These are phyloP conservation scores for Pythium dissimile DNA, from an alignment of 352 stramenopile genomes.

Conservation along the genomic window DNA sequence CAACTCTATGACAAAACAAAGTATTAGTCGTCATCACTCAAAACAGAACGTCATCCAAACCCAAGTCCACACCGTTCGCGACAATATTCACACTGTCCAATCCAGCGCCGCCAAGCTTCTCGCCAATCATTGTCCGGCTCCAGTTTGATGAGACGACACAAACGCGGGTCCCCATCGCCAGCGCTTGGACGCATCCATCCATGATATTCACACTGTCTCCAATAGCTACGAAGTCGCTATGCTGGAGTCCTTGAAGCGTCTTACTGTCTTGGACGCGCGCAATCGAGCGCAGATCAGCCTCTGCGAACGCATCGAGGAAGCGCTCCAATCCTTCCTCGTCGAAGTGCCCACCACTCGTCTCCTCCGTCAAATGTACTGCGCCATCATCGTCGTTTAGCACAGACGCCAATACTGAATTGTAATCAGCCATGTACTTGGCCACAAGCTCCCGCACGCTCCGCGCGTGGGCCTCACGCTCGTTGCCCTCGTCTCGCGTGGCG, in stretches of 20 bases:
- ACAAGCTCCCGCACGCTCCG: constrained; percentile 30
- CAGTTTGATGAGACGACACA: constrained; percentile 69
- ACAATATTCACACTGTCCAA: constrained; percentile 25
- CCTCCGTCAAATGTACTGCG: neutral
- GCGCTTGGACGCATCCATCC: constrained; percentile 27
- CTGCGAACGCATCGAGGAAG: constrained; percentile 45
- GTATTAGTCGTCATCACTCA: neutral
- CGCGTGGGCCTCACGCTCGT: constrained; percentile 10
- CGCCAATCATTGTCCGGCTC: constrained; percentile 43
- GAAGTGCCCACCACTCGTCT: constrained; percentile 16
- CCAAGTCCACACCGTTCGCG: constrained; percentile 44
- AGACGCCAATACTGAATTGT: neutral
- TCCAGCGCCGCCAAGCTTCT: constrained; percentile 16
- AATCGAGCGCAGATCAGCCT: constrained; percentile 44
- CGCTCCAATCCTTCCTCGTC: constrained; percentile 27
- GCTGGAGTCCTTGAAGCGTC: constrained; percentile 34
- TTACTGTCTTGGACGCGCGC: constrained; percentile 33
- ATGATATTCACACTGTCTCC: constrained; percentile 25
- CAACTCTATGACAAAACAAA: constrained; percentile 32
- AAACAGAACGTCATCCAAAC: neutral
- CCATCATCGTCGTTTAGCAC: no score
- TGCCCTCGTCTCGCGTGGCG: neutral
- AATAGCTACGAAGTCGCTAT: constrained; percentile 6
- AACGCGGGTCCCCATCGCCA: constrained; percentile 22
- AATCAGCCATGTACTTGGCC: neutral